Evolutionary conservation across 352 stramenopile genomes (phyloP), one percentile per base, ranked within the genome.

Genomic region (Pseudoperonospora humuli): DNA sequence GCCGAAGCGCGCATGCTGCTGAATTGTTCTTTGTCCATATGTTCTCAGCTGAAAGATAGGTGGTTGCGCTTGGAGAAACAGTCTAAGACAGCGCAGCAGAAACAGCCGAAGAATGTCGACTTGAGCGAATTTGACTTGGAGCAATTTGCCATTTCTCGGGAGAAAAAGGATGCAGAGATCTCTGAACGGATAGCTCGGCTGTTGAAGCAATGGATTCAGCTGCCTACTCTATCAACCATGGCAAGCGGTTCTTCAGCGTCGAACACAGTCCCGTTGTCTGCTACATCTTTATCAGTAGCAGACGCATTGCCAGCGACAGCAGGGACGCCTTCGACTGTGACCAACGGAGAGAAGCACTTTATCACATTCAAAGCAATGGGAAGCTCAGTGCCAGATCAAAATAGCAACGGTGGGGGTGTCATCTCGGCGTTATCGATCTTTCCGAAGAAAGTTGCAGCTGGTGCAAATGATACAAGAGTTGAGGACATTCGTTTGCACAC

Each of bases 41-140:
- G 56, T 21, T 50, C 76, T 9, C 64, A 54, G 13, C 49, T 89
- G 1, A 80, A 83, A 47, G 74, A 86, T 2, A 60, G 72, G 4
- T 89, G 77, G 77, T 10, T 48, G n/a, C 70, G 72, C 7, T 46
- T 81, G 11, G 70, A 86, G 37, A 79, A 71, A n/a, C 55, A 66
- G 3, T 48, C 61, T 5, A 80, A 74, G 27, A 35, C 47, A 7
- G 39, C 44, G 1, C 41, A 67, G 23, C 43, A 64, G 39, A 59
- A 70, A 36, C 39, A 45, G 8, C 25, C 42, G 2, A 65, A 55
- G 19, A 19, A 43, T 37, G 23, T 19, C 2, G 27, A 46, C 7
- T 42, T 54, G 11, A 41, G 38, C 17, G 56, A 57, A 5, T 85
- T 84, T 28, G 76, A 86, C 32, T 61, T 72, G 13, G 65, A 84